A percentile compares a stretch with the other conserved stretches of the same genome.
Conservation (phyloP, 2,329 filamentous ascomycete species). For the Claviceps pazoutovae region DNA sequence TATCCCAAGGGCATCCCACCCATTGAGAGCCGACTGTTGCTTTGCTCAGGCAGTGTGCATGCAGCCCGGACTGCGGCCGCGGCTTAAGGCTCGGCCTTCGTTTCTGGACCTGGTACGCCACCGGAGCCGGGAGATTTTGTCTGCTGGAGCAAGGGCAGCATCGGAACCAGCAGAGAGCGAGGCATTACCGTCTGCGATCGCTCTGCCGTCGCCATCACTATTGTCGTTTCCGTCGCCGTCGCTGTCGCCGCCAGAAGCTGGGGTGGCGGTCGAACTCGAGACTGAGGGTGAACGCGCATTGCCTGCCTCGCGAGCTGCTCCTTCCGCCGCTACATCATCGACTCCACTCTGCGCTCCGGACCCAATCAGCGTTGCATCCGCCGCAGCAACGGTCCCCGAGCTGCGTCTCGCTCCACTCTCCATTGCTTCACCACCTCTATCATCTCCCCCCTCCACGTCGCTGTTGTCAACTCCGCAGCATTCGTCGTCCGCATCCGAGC, state of each 20-base stretch:
- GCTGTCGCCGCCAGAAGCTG: neutral
- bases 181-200: constrained; percentile 1
- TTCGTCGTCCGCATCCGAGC: constrained; percentile 11
- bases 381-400: constrained; percentile 14
- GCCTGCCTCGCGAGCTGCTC: constrained; percentile 5
- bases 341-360: constrained; percentile 13
- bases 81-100: constrained; percentile 37
- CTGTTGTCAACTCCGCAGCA: constrained; percentile 17
- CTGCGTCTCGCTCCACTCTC: constrained; percentile 25
- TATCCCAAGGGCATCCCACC: no score
- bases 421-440: constrained; percentile 11
- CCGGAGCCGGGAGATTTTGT: constrained; percentile 14
- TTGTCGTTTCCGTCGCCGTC: neutral
- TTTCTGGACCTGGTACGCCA: constrained; percentile 36
- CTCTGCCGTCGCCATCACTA: constrained; percentile 1
- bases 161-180: neutral
- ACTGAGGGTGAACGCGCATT: neutral
- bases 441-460: constrained; percentile 15
- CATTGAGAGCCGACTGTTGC: neutral
- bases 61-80: constrained; percentile 36
- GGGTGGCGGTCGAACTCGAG: neutral
- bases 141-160: neutral
- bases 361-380: constrained; percentile 3
- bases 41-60: constrained; percentile 21
- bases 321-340: constrained; percentile 20